Evolutionary conservation across 352 stramenopile genomes (phyloP), one percentile per base, ranked within the genome.

Genomic region (Globisporangium middletonii): DNA sequence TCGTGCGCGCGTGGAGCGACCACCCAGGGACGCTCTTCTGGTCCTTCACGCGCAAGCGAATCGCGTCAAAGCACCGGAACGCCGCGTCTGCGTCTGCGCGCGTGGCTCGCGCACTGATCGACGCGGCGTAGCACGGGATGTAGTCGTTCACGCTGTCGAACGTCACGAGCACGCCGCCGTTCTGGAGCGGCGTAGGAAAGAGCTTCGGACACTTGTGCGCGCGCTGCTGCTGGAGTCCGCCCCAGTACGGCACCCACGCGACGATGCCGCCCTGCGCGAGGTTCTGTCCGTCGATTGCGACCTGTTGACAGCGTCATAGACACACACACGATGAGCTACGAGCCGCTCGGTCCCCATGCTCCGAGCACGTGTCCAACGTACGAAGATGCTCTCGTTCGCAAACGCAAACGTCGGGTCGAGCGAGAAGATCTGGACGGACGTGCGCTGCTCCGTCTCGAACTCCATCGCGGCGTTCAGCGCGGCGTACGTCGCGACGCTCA

Each of bases 1-100:
- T 72, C 13, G 41, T 41, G 18, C 28, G 12, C 18, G 60, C 52
- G 42, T 83, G 64, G 5, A 94, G 69, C 55, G 83, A 94, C 83
- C 83, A 94, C 19, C 83, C 83, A 19, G 81, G 81, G 26, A 91
- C 73, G 55, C 81, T 92, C 62, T 83, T 86, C 30, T 79, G 76
- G 60, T 94, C 81, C 65, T 94, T 91, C n/a, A 94, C 81, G 30
- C 83, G 81, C 71, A 94, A 62, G 0, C 72, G 72, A 53, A 94
- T 75, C 51, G 62, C 63, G 51, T 90, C 81, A 57, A 89, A 94
- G 67, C 83, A 94, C 63, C 75, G 71, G 58, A 83, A 88, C 41
- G 67, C 66, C 13, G 68, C 60, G 0, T 59, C 56, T 1, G 71
- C 61, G 12, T 73, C 65, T n/a, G 69, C 68, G 12, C 8, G 44